Evolutionary conservation across 345 rosid genomes (phyloP).

Genomic region (Salix udensis): DNA sequence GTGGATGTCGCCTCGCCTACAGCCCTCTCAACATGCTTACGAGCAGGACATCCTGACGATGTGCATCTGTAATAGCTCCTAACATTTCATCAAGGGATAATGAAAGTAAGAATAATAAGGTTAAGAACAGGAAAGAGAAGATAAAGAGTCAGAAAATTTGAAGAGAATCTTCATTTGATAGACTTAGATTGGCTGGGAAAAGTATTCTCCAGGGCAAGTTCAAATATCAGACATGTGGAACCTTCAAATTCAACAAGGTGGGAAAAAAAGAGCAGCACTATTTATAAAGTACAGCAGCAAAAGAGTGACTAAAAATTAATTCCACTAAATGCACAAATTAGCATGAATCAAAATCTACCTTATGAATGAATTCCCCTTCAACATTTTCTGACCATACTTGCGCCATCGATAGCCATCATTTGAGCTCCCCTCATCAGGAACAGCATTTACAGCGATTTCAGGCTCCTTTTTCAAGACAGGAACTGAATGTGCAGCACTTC

Average conservation of each 20-base stretch:
- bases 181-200: background rate
- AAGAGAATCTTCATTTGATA: background rate
- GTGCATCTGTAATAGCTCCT: slow-evolving; percentile 37
- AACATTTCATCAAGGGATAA: background rate
- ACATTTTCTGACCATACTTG: slow-evolving; percentile 29
- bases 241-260: too few species aligned
- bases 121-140: background rate
- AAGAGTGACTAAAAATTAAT: background rate
- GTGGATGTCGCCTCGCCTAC: slow-evolving; percentile 3
- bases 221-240: background rate
- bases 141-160: background rate
- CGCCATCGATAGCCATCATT: slow-evolving; percentile 27
- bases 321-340: background rate
- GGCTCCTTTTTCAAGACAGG: slow-evolving; percentile 8
- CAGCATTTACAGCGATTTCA: slow-evolving; percentile 5
- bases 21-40: slow-evolving; percentile 26
- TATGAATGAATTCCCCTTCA: slow-evolving; percentile 21
- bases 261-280: background rate
- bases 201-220: background rate
- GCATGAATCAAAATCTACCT: slow-evolving; percentile 8
- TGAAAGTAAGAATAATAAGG: background rate
- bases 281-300: background rate
- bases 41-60: slow-evolving; percentile 24
- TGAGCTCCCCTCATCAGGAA: slow-evolving; percentile 15
- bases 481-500: background rate